phyloP scores from a whole-genome alignment of 768 basidiomycete species.

The Lyophyllum decastes region DNA sequence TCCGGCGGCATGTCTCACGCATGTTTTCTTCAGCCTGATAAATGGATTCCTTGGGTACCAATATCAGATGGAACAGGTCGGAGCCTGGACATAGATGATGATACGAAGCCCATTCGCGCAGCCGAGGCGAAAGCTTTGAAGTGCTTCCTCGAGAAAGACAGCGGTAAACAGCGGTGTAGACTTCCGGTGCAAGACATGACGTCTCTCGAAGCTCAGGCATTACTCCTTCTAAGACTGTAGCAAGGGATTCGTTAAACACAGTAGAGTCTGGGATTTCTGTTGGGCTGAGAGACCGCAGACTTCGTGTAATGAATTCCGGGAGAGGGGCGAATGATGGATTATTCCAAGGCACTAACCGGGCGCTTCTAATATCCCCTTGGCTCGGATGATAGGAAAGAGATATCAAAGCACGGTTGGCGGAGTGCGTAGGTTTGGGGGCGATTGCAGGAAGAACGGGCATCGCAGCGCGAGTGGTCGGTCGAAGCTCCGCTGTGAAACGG shows the following conservation, averaged over 20 bases:
- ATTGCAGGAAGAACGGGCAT: neutral
- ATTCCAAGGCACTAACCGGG: conserved; percentile 55
- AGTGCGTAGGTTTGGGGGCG: neutral
- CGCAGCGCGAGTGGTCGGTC: neutral
- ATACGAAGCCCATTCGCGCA: conserved; percentile 54
- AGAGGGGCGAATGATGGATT: conserved; percentile 62
- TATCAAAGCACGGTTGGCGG: neutral
- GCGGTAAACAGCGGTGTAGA: conserved; percentile 52
- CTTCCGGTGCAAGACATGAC: conserved; percentile 54
- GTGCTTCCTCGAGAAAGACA: conserved; percentile 45
- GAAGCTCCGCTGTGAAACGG: conserved; percentile 31
- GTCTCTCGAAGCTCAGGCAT: conserved; percentile 61
- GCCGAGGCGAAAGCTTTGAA: conserved; percentile 34
- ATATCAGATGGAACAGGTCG: conserved; percentile 53
- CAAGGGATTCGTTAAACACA: conserved; percentile 51
- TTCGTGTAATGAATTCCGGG: conserved; percentile 54
- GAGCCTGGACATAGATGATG: conserved; percentile 68
- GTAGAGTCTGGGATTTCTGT: conserved; percentile 62
- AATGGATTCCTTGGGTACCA: conserved; percentile 61
- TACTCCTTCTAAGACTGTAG: conserved; percentile 50
- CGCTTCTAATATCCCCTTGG: neutral
- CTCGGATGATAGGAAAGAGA: neutral
- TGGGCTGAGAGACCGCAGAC: conserved; percentile 53
- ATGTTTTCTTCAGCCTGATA: conserved; percentile 51
- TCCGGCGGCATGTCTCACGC: conserved; percentile 49